Base-by-base conservation (phyloP, 306 rosid genomes). In the Morella rubra region DNA sequence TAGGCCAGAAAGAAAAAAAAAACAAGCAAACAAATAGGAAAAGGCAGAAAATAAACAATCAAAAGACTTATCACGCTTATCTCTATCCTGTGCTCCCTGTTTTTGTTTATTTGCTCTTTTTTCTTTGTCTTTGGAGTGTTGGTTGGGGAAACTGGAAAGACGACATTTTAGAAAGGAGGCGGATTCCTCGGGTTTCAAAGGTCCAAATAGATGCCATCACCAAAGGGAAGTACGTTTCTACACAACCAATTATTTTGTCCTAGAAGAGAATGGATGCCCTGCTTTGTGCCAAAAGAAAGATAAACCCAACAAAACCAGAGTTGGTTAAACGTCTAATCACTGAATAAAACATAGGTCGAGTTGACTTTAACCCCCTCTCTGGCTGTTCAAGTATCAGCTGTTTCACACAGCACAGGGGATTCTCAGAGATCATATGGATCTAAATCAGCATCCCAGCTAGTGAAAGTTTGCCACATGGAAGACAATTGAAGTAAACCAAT, bases 281-380 rank as follows among this genome's bases (percentile, higher is more conserved):
- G 42, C 47, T 13, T 56, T 11, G 47, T 15, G 7, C 6, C 60
- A 4, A 18, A 2, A 60, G 15, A 27, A 78, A 2, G 5, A 66
- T 54, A 52, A 52, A 18, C 24, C 8, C 45, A 18, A 27, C 52
- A 16, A 5, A 24, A 14, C 54, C 14, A 14, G 14, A 47, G 61
- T 81, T 70, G 24, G 85, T 81, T 77, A 82, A 24, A 44, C 73
- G 86, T 83, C 76, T 73, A 86, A 87, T 86, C 85, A 71, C 22
- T 13, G 69, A 65, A 44, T 55, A 67, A 82, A 80, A 78, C 87
- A 85, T 77, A 37, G 64, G 49, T 58, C 68, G 70, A 73, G 79
- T 84, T 84, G 93, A 90, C 90, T 76, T 73, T 49, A 9, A 64
- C 80, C 72, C 27, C 4, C 15, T 50, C 56, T n/a, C 11, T 42